Evolutionary conservation across 2,329 filamentous ascomycete species (phyloP).

Genomic region (Ophiostoma montium): DNA sequence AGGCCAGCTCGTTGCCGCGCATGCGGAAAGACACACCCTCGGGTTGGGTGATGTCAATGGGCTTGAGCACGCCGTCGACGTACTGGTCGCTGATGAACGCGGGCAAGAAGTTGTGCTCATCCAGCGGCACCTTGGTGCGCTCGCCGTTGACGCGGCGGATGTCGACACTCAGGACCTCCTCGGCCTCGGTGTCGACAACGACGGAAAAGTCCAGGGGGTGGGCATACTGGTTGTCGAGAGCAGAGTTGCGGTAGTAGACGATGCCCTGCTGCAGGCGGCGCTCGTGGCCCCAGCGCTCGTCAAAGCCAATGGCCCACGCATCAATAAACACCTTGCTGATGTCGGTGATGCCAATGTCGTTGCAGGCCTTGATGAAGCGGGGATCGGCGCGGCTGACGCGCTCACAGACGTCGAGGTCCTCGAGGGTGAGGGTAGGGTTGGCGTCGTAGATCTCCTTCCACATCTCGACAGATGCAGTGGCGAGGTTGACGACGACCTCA

Average conservation of each 20-base stretch:
- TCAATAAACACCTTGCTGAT: slow-evolving; percentile 97
- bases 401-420: slow-evolving; percentile 74
- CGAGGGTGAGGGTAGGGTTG: slow-evolving; percentile 86
- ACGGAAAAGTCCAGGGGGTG: slow-evolving; percentile 89
- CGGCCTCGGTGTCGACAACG: slow-evolving; percentile 70
- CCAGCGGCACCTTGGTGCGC: slow-evolving; percentile 54
- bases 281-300: slow-evolving; percentile 70
- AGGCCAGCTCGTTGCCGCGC: slow-evolving; percentile 55
- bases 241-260: slow-evolving; percentile 83
- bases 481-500: slow-evolving; percentile 67
- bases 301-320: slow-evolving; percentile 90
- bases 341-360: slow-evolving; percentile 65
- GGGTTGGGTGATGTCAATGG: slow-evolving; percentile 57
- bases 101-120: slow-evolving; percentile 65
- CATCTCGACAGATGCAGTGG: slow-evolving; percentile 47
- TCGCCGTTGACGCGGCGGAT: slow-evolving; percentile 65
- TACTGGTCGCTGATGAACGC: slow-evolving; percentile 64
- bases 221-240: slow-evolving; percentile 80
- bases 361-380: slow-evolving; percentile 81
- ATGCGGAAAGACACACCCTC: slow-evolving; percentile 73
- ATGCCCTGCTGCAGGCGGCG: slow-evolving; percentile 79
- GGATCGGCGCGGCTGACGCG: slow-evolving; percentile 61
- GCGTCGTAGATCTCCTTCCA: slow-evolving; percentile 67
- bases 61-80: slow-evolving; percentile 57
- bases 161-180: slow-evolving; percentile 69